Percentiles rank a stretch among this genome's conserved stretches.
Conservation (phyloP, 2,329 filamentous ascomycete species). For the Volutella citrinella region DNA sequence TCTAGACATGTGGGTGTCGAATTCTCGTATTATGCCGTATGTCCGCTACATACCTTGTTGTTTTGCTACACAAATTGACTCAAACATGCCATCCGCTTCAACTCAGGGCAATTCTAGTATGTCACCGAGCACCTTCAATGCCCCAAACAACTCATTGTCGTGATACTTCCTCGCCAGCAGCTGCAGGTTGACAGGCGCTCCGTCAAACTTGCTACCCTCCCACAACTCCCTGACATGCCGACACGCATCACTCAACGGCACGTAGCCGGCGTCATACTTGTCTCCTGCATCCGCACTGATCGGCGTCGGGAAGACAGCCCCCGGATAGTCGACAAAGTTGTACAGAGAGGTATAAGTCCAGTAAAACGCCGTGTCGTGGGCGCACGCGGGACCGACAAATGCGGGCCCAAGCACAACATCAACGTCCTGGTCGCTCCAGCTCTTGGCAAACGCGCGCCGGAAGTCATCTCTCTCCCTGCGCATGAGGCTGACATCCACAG, state of each 20-base stretch:
- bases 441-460: background rate
- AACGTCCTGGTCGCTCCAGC: slow-evolving; percentile 1
- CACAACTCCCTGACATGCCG: slow-evolving; percentile 29
- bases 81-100: too few relatives aligned
- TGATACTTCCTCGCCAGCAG: slow-evolving; percentile 31
- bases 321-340: slow-evolving; percentile 65
- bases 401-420: slow-evolving; percentile 7
- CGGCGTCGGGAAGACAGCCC: slow-evolving; percentile 53
- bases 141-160: slow-evolving; percentile 33
- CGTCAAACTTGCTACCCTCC: slow-evolving; percentile 30
- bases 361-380: slow-evolving; percentile 34
- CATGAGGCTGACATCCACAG: slow-evolving; percentile 9
- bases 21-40: too few relatives aligned
- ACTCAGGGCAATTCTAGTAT: slow-evolving; percentile 6
- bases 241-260: slow-evolving; percentile 29
- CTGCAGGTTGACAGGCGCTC: slow-evolving; percentile 32
- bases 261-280: slow-evolving; percentile 18
- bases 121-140: slow-evolving; percentile 18
- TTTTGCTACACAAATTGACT: too few relatives aligned
- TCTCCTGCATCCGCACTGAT: slow-evolving; percentile 6
- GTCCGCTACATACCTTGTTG: too few relatives aligned
- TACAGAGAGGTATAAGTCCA: slow-evolving; percentile 64
- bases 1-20: too few relatives aligned
- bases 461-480: slow-evolving; percentile 23
- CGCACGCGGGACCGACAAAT: slow-evolving; percentile 4